These are phyloP conservation scores for Talaromyces adpressus DNA, from an alignment of 495 filamentous ascomycete genomes.

Conservation along the genomic window DNA sequence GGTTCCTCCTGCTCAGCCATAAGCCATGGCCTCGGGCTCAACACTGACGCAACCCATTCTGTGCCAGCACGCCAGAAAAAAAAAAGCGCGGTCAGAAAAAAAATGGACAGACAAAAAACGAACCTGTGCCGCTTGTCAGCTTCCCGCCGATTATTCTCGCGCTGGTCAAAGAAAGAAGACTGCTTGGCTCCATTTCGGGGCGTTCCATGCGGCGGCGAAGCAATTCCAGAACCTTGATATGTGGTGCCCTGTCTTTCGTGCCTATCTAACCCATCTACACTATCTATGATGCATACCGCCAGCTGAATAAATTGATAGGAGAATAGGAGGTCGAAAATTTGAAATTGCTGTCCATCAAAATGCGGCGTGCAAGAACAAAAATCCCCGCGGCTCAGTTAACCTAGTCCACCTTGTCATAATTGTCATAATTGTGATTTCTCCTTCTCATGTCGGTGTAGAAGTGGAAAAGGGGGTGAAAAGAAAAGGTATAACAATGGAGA, in stretches of 20 bases:
- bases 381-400: neutral
- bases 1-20: neutral
- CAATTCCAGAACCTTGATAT: slow-evolving; percentile 1
- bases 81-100: neutral
- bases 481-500: slow-evolving; percentile 4
- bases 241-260: neutral
- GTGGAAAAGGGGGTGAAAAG: neutral
- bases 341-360: neutral
- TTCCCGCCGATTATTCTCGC: neutral
- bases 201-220: slow-evolving; percentile 1
- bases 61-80: slow-evolving; percentile 1
- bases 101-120: neutral
- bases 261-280: neutral
- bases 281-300: neutral
- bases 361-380: slow-evolving; percentile 2
- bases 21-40: slow-evolving; percentile 1
- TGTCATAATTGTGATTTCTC: neutral
- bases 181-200: slow-evolving; percentile 5
- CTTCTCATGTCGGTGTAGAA: neutral
- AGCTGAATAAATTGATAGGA: slow-evolving; percentile 4
- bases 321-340: slow-evolving; percentile 1
- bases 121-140: slow-evolving; percentile 1
- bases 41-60: neutral
- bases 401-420: neutral
- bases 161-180: slow-evolving; percentile 1